Evolutionary conservation across 495 filamentous ascomycete species (phyloP).

Genomic region (Ramalina intermedia): DNA sequence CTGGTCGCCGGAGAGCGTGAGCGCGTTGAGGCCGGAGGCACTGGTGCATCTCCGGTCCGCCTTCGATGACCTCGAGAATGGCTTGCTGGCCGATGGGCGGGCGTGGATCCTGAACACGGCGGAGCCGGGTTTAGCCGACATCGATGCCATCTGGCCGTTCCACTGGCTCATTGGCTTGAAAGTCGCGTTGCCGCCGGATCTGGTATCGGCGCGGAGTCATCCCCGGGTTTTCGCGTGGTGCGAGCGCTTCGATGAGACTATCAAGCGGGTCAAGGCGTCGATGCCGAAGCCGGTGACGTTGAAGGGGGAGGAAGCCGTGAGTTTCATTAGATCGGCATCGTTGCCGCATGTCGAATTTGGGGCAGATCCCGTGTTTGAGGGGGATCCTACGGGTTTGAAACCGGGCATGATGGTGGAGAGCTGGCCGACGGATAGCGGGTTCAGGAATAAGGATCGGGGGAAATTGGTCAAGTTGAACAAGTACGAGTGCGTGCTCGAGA

Average conservation of each 20-base stretch:
- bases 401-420: conserved; percentile 36
- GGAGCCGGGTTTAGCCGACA: conserved; percentile 37
- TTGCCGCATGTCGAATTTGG: conserved; percentile 21
- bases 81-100: conserved; percentile 39
- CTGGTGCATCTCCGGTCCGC: conserved; percentile 25
- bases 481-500: conserved; percentile 38
- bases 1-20: conserved; percentile 21
- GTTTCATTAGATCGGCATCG: neutral
- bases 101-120: conserved; percentile 36
- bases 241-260: conserved; percentile 29
- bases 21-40: conserved; percentile 28
- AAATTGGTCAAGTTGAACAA: conserved; percentile 30
- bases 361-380: conserved; percentile 21
- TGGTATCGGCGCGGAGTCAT: conserved; percentile 27
- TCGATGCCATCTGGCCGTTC: conserved; percentile 45
- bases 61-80: conserved; percentile 37
- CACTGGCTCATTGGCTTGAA: conserved; percentile 39
- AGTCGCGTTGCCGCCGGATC: conserved; percentile 29
- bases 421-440: conserved; percentile 43
- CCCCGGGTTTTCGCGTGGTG: conserved; percentile 43
- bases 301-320: conserved; percentile 32
- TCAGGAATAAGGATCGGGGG: conserved; percentile 36
- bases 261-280: conserved; percentile 14
- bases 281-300: conserved; percentile 23
- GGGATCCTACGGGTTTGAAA: conserved; percentile 28